A percentile compares a stretch with the other conserved stretches of the same genome.
phyloP scores from a whole-genome alignment of 2,329 filamentous ascomycete genomes.

The Plenodomus biglobosus region DNA sequence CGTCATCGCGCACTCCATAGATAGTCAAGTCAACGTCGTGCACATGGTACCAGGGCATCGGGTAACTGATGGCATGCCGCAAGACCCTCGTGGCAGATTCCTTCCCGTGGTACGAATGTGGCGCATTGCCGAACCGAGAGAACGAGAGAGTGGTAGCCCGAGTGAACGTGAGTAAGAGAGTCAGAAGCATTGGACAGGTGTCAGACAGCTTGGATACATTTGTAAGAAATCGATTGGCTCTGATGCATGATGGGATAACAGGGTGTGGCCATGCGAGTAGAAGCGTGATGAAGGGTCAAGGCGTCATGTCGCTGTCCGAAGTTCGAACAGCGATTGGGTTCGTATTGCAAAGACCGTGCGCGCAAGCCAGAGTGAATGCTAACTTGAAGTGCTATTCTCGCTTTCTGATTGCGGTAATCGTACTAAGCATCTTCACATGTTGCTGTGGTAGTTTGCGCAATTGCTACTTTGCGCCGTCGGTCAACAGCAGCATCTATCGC shows the following conservation, averaged over 20 bases:
- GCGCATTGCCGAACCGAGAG: conserved; percentile 24
- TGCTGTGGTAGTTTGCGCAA: background rate
- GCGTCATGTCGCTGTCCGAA: conserved; percentile 19
- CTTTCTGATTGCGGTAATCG: conserved; percentile 3
- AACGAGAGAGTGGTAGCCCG: conserved; percentile 2
- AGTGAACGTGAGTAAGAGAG: conserved; percentile 13
- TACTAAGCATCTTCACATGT: conserved; percentile 1
- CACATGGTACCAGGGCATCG: conserved; percentile 16
- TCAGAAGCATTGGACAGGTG: conserved; percentile 21
- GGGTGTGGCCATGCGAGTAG: conserved; percentile 1
- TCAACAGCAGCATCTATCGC: background rate
- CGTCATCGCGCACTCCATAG: conserved; percentile 5
- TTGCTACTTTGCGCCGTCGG: conserved; percentile 1
- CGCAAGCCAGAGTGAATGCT: conserved; percentile 4
- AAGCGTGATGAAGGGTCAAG: conserved; percentile 6
- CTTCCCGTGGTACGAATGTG: conserved; percentile 23
- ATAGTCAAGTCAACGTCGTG: conserved; percentile 9
- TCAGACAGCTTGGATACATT: conserved; percentile 4
- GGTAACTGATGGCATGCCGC: conserved; percentile 13
- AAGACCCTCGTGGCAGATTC: conserved; percentile 21
- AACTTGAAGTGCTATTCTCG: conserved; percentile 13
- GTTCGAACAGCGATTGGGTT: conserved; percentile 12
- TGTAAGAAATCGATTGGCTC: conserved; percentile 10
- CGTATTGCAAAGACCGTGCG: conserved; percentile 10
- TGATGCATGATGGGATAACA: conserved; percentile 1